Conservation (phyloP, 306 rosid genomes). For the Rosa multiflora region DNA sequence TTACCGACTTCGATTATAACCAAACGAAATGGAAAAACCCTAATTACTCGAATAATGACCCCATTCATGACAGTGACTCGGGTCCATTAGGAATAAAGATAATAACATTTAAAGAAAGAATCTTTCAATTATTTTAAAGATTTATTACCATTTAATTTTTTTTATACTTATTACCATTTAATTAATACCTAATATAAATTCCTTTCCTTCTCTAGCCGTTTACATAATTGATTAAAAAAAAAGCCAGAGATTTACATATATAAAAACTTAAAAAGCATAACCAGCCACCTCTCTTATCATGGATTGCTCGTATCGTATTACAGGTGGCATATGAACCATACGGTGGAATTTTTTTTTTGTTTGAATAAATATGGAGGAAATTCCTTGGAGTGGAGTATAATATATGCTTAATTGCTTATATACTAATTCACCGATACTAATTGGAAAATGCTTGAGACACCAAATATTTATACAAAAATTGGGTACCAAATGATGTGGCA, state of each 20-base stretch:
- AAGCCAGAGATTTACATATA: slow-evolving; percentile 18
- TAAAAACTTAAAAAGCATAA: too few relatives aligned
- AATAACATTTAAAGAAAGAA: neutral
- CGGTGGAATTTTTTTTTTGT: neutral
- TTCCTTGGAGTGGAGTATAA: too few relatives aligned
- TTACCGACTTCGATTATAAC: slow-evolving; percentile 16
- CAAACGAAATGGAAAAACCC: neutral
- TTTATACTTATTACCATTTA: neutral
- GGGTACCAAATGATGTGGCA: too few relatives aligned
- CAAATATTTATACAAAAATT: too few relatives aligned
- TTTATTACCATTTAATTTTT: neutral
- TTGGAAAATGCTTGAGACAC: too few relatives aligned
- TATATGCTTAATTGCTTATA: neutral
- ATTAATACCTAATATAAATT: neutral
- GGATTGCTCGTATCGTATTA: slow-evolving; percentile 2
- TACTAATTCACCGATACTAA: slow-evolving; percentile 23
- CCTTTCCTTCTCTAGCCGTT: neutral
- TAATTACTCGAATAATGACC: slow-evolving; percentile 28
- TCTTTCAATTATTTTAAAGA: neutral
- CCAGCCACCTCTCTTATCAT: slow-evolving; percentile 12
- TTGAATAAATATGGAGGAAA: too few relatives aligned
- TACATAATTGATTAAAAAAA: slow-evolving; percentile 5
- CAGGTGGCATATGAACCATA: neutral
- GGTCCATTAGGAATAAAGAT: slow-evolving; percentile 7
- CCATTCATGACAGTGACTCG: slow-evolving; percentile 30